Base-by-base conservation (phyloP, 1,284 basidiomycete species). In the Puccinia novopanici region DNA sequence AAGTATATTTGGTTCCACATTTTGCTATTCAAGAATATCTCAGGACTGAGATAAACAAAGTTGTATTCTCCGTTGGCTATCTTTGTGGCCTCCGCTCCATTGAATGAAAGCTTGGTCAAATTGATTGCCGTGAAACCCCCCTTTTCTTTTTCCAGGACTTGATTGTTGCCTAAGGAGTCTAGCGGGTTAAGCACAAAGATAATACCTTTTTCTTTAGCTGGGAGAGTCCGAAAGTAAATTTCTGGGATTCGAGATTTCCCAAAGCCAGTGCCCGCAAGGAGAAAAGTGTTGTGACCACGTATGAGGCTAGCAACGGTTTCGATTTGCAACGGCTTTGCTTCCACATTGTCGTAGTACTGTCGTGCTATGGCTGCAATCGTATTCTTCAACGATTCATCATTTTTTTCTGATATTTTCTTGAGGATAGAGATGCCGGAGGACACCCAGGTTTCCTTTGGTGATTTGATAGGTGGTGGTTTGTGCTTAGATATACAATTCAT, bases 201-300 rank as follows among this genome's bases (percentile, higher is more conserved):
- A 40, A 65, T 22, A 9, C 27, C 27, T n/a, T 67, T 45, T 27
- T 19, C 40, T 13, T 10, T 45, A 2, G 6, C 13, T 2, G 37
- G 40, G 10, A 67, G 24, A 10, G n/a, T 45, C 8, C 24, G 8
- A 24, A 22, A 27, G 40, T 67, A 67, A 2, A 67, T 15, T 34
- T 67, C 65, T 13, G 65, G 59, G 5, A 61, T 61, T 15, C 34
- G 10, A 37, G 59, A 61, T 48, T 67, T 67, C n/a, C n/a, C n/a
- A n/a, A n/a, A n/a, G n/a, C n/a, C n/a, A n/a, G n/a, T n/a, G n/a
- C n/a, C n/a, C n/a, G 8, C 65, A 5, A 37, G 61, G 12, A 65
- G 40, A 34, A 40, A 65, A 19, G 61, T 17, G 10, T 13, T 61
- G 6, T 17, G 6, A 5, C 19, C 34, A 8, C 19, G 5, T 3